These are phyloP conservation scores for Juglanconis juglandina DNA, from an alignment of 2,329 filamentous ascomycete genomes.

Conservation along the genomic window DNA sequence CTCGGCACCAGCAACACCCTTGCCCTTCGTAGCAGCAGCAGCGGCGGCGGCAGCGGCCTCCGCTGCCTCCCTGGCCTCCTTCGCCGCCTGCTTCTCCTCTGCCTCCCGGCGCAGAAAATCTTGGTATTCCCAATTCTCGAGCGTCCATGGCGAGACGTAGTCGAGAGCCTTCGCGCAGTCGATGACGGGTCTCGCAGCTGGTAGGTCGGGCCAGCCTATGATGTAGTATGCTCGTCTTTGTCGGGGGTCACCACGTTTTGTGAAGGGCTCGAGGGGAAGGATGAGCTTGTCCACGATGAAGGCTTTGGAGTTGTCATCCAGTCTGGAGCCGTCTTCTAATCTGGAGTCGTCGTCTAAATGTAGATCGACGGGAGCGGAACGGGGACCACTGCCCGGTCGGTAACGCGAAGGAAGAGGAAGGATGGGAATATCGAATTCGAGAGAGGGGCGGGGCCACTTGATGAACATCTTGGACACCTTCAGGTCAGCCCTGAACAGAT, in stretches of 20 bases:
- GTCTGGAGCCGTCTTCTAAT: slow-evolving; percentile 45
- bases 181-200: slow-evolving; percentile 45
- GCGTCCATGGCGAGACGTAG: slow-evolving; percentile 53
- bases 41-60: background rate
- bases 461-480: background rate
- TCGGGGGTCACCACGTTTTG: slow-evolving; percentile 25
- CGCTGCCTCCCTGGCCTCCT: slow-evolving; percentile 23
- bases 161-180: slow-evolving; percentile 48
- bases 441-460: background rate
- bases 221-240: slow-evolving; percentile 50
- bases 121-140: slow-evolving; percentile 56
- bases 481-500: slow-evolving; percentile 8
- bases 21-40: background rate
- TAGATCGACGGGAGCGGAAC: slow-evolving; percentile 44
- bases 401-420: slow-evolving; percentile 34
- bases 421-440: slow-evolving; percentile 30
- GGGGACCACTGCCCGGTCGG: slow-evolving; percentile 44
- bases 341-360: slow-evolving; percentile 47
- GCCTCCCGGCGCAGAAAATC: slow-evolving; percentile 41
- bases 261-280: slow-evolving; percentile 32
- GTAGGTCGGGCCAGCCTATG: slow-evolving; percentile 52
- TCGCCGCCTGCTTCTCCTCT: slow-evolving; percentile 29
- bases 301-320: slow-evolving; percentile 48
- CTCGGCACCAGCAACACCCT: background rate
- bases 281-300: slow-evolving; percentile 55